Evolutionary conservation across 352 stramenopile genomes (phyloP).

Genomic region (Phytopythium litorale): DNA sequence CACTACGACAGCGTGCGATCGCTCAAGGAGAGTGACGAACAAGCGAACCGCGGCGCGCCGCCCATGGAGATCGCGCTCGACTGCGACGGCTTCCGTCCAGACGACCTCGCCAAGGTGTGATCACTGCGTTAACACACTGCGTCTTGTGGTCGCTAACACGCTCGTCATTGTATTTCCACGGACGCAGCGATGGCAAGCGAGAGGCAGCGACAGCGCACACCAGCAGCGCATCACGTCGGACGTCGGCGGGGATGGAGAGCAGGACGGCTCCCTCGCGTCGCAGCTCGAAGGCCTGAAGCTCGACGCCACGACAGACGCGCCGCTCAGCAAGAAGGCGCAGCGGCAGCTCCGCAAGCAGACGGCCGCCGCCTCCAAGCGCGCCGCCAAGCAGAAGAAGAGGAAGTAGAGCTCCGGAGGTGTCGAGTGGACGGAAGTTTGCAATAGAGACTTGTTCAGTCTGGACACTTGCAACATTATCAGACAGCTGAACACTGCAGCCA

Average conservation of each 20-base stretch:
- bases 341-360: constrained; percentile 26
- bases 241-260: not conserved
- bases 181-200: constrained; percentile 28
- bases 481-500: not conserved
- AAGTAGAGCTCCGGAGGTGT: constrained; percentile 1
- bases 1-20: constrained; percentile 81
- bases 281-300: constrained; percentile 11
- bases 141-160: not conserved
- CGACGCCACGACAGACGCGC: constrained; percentile 3
- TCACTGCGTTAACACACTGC: constrained; percentile 6
- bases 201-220: not conserved
- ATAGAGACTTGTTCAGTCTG: not conserved
- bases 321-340: constrained; percentile 44
- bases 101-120: constrained; percentile 55
- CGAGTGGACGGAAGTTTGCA: not conserved
- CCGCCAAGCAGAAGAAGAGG: not conserved
- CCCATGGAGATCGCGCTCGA: constrained; percentile 52
- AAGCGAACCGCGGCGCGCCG: constrained; percentile 8
- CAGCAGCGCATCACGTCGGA: constrained; percentile 6
- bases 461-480: not conserved
- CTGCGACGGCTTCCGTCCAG: constrained; percentile 48
- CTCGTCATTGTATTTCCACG: not conserved
- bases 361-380: constrained; percentile 6
- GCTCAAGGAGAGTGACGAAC: constrained; percentile 32
- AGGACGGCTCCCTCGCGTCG: constrained; percentile 9